These are phyloP conservation scores for Hymenoscyphus fraxineus DNA, from an alignment of 2,329 filamentous ascomycete species.

Conservation along the genomic window DNA sequence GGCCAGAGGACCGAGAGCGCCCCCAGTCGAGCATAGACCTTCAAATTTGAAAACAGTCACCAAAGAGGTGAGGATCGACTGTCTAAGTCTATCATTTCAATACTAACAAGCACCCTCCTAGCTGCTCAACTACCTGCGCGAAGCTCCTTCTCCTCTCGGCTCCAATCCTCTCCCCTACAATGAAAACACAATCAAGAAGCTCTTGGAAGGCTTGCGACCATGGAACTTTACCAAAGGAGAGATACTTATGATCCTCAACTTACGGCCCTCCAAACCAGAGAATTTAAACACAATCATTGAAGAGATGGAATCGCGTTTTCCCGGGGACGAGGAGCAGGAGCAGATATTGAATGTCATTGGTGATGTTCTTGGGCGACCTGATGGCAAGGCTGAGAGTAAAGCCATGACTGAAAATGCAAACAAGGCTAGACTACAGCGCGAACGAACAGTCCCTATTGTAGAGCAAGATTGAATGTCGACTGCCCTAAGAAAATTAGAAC, in stretches of 20 bases:
- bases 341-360: constrained; percentile 54
- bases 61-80: constrained; percentile 53
- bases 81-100: background rate
- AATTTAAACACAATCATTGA: constrained; percentile 62
- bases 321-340: constrained; percentile 51
- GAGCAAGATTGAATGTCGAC: background rate
- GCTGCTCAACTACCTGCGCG: constrained; percentile 59
- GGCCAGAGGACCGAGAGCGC: constrained; percentile 6
- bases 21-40: constrained; percentile 37
- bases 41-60: constrained; percentile 59
- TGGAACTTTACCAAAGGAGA: constrained; percentile 66
- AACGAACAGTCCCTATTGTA: background rate
- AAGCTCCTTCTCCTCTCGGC: constrained; percentile 51
- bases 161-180: constrained; percentile 41
- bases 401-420: constrained; percentile 29
- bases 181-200: constrained; percentile 46
- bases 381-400: constrained; percentile 30
- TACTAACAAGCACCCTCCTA: constrained; percentile 32
- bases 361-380: constrained; percentile 50
- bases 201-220: constrained; percentile 52
- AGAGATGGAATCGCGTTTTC: constrained; percentile 59
- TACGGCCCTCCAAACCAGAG: constrained; percentile 54
- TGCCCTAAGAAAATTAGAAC: background rate
- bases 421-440: constrained; percentile 15
- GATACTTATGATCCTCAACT: constrained; percentile 64